A percentile compares a stretch with the other conserved stretches of the same genome.
Evolutionary conservation across 1,139 yeast species (phyloP).

Genomic region (Kodamaea plutei): DNA sequence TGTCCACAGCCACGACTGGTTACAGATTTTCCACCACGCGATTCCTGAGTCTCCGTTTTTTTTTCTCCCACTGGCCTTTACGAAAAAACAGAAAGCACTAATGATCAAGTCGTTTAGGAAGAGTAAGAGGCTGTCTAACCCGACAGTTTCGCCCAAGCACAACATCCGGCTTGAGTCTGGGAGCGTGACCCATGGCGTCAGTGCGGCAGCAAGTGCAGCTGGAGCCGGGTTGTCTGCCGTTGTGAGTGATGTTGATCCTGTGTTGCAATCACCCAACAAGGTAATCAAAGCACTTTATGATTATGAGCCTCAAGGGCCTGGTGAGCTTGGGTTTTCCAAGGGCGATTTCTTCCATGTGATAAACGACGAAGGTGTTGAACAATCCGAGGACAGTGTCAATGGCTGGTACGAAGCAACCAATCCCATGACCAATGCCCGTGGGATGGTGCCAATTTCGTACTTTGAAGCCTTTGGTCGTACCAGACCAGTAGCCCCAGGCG

Average conservation of each 20-base stretch:
- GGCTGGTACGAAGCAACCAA: conserved; percentile 90
- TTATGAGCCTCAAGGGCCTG: conserved; percentile 76
- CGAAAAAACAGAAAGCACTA: not conserved
- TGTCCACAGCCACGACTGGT: conserved; percentile 1
- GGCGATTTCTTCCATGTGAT: conserved; percentile 90
- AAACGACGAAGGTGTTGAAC: conserved; percentile 49
- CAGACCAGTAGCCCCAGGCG: conserved; percentile 24
- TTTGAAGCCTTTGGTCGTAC: conserved; percentile 76
- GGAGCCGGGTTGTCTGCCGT: conserved; percentile 23
- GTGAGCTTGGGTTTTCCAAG: conserved; percentile 69
- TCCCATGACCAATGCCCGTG: conserved; percentile 72
- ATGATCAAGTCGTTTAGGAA: conserved; percentile 46
- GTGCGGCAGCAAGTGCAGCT: no score
- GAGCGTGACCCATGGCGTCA: not conserved
- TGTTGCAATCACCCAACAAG: conserved; percentile 59
- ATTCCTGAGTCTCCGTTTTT: not conserved
- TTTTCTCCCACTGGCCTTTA: not conserved
- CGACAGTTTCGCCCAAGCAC: conserved; percentile 34
- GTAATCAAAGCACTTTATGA: conserved; percentile 81
- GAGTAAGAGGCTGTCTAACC: conserved; percentile 38
- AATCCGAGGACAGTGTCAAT: conserved; percentile 28
- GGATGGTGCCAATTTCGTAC: conserved; percentile 83
- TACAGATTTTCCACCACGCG: not conserved
- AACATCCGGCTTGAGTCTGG: conserved; percentile 16
- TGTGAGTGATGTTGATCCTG: conserved; percentile 14